Base-by-base conservation (phyloP, 768 basidiomycete genomes). In the Hericium alpestre region DNA sequence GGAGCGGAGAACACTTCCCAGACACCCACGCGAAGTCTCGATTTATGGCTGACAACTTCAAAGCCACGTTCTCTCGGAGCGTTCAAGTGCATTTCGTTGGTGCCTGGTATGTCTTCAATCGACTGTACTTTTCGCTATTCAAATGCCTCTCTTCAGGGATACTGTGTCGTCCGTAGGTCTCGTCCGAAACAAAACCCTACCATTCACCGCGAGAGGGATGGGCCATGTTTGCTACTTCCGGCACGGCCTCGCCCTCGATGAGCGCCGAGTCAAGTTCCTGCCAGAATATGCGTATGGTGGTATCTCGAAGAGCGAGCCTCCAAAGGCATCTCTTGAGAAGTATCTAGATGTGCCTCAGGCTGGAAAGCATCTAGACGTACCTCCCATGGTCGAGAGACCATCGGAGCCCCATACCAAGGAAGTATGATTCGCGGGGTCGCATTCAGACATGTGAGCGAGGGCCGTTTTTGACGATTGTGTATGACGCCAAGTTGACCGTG, bases 191-290 rank as follows among this genome's bases (percentile, higher is more conserved):
- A 66, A 58, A 12, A 65, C 58, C 18, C 56, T 75, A 4, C 74
- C 76, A 5, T 59, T 56, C 20, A 73, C 73, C 4, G 66, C 65
- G n/a, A 58, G 56, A 7, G 63, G 64, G 1, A 65, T 61, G 53
- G 61, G 70, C 38, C 70, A 74, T 53, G 65, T 77, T 7, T 67
- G 57, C 18, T 32, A 38, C 47, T 77, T 78, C 56, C 71, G 76
- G 6, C 77, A 78, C 61, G 77, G 75, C 0, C 65, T 78, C 7
- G 78, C 78, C 0, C 64, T 78, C 25, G 77, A 78, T 55, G 78
- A 78, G 48, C 65, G 71, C 25, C 70, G 78, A 6, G 75, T 77
- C 43, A 78, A 77, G 53, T 78, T 77, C 58, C 57, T 75, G 2
- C 77, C 77, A 0, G 76, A 78, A 40, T 58, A 58, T 20, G 32